phyloP scores from a whole-genome alignment of 192 early-diverging fungal species.

The Entomortierella lignicola region DNA sequence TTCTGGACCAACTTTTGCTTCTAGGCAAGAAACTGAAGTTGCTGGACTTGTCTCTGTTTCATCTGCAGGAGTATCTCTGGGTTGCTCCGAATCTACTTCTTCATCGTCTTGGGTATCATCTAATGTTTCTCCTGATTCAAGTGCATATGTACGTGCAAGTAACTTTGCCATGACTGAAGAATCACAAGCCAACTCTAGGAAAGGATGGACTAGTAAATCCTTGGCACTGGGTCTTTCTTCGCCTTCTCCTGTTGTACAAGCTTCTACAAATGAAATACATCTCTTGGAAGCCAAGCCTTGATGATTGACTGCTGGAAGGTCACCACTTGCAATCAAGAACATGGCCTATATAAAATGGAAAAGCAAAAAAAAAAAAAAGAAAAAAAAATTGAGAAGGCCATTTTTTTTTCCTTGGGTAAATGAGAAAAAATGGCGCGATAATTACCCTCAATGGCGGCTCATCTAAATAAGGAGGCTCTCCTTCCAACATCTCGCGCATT shows the following conservation, averaged over 20 bases:
- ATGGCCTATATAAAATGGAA: constrained; percentile 26
- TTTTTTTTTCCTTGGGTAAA: no score
- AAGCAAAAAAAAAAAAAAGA: neutral
- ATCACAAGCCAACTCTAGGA: constrained; percentile 39
- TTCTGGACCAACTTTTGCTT: neutral
- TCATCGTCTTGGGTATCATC: constrained; percentile 17
- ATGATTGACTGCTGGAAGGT: constrained; percentile 24
- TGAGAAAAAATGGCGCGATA: neutral
- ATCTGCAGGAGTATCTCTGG: neutral
- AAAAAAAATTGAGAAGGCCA: neutral
- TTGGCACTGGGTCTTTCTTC: constrained; percentile 27
- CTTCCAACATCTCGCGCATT: constrained; percentile 96
- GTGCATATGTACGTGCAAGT: constrained; percentile 30
- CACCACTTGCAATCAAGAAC: constrained; percentile 52
- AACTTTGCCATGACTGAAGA: constrained; percentile 20
- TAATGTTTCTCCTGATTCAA: constrained; percentile 20
- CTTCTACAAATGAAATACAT: constrained; percentile 32
- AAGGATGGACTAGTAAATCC: constrained; percentile 39
- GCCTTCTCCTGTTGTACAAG: constrained; percentile 38
- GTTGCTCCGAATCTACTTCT: constrained; percentile 23
- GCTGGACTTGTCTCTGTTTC: neutral
- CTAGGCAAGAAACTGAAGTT: neutral
- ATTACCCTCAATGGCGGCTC: constrained; percentile 77
- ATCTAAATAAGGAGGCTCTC: constrained; percentile 93
- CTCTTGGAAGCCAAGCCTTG: constrained; percentile 29